These are phyloP conservation scores for Sclerotinia borealis DNA, from an alignment of 2,329 filamentous ascomycete species.

Conservation along the genomic window DNA sequence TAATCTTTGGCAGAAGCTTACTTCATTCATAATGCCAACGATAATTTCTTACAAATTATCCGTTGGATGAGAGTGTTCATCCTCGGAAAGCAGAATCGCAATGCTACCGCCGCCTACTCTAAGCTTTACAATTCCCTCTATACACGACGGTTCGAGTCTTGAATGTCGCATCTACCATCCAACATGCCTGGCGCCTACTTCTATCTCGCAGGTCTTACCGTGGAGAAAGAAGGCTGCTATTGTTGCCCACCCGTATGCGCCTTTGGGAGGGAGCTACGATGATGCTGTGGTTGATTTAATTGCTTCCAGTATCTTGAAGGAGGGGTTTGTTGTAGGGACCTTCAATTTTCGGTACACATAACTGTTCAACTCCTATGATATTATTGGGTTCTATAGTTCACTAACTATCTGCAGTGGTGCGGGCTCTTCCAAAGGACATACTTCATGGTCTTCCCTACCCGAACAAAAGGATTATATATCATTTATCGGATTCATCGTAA, in stretches of 20 bases:
- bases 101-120: slow-evolving; percentile 54
- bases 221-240: slow-evolving; percentile 50
- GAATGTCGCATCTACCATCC: slow-evolving; percentile 82
- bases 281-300: slow-evolving; percentile 70
- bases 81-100: slow-evolving; percentile 11
- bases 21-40: slow-evolving; percentile 1
- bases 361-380: not conserved
- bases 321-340: slow-evolving; percentile 71
- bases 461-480: slow-evolving; percentile 80
- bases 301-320: slow-evolving; percentile 51
- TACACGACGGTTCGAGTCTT: slow-evolving; percentile 70
- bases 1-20: not conserved
- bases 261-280: slow-evolving; percentile 78
- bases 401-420: slow-evolving; percentile 57
- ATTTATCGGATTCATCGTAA: slow-evolving; percentile 70
- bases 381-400: not conserved
- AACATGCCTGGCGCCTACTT: slow-evolving; percentile 33
- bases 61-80: slow-evolving; percentile 20
- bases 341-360: slow-evolving; percentile 78
- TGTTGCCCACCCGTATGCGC: slow-evolving; percentile 85
- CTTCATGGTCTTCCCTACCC: slow-evolving; percentile 79
- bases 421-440: slow-evolving; percentile 64
- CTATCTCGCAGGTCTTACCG: slow-evolving; percentile 18
- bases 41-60: slow-evolving; percentile 1
- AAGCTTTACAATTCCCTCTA: slow-evolving; percentile 74